phyloP scores from a whole-genome alignment of 2,329 filamentous ascomycete genomes.

The Trichoderma gracile region DNA sequence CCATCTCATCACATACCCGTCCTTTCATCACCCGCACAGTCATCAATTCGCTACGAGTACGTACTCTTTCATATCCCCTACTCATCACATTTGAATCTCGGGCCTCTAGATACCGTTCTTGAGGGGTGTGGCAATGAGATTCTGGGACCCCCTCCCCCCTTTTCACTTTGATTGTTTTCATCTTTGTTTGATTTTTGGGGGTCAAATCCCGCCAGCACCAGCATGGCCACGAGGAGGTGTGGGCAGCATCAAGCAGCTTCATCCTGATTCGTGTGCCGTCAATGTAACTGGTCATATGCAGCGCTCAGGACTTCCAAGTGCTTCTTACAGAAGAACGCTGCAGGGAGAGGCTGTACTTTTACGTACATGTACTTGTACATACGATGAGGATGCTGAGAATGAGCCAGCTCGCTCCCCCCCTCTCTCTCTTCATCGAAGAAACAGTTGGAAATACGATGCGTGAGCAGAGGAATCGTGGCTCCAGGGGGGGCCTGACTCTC shows the following conservation, averaged over 20 bases:
- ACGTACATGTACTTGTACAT: no score
- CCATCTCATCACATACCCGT: not conserved
- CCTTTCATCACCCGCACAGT: no score
- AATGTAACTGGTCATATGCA: conserved; percentile 16
- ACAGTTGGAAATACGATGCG: not conserved
- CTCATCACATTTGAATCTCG: conserved; percentile 1
- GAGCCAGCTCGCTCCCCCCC: not conserved
- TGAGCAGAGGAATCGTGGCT: not conserved
- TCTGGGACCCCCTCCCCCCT: not conserved
- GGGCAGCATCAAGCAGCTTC: not conserved
- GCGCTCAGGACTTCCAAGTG: not conserved
- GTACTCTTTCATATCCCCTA: not conserved
- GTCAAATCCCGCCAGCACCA: conserved; percentile 10
- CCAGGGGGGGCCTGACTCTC: not conserved
- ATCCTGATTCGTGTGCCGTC: not conserved
- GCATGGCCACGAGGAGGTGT: conserved; percentile 14
- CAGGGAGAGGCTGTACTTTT: conserved; percentile 1
- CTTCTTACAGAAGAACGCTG: not conserved
- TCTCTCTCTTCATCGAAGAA: not conserved
- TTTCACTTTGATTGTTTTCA: not conserved
- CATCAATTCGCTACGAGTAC: not conserved
- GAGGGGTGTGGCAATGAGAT: not conserved
- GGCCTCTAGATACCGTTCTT: not conserved
- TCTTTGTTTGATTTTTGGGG: no score
- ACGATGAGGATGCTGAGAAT: no score